phyloP scores from a whole-genome alignment of 1,284 basidiomycete genomes.

The Irpex rosettiformis region DNA sequence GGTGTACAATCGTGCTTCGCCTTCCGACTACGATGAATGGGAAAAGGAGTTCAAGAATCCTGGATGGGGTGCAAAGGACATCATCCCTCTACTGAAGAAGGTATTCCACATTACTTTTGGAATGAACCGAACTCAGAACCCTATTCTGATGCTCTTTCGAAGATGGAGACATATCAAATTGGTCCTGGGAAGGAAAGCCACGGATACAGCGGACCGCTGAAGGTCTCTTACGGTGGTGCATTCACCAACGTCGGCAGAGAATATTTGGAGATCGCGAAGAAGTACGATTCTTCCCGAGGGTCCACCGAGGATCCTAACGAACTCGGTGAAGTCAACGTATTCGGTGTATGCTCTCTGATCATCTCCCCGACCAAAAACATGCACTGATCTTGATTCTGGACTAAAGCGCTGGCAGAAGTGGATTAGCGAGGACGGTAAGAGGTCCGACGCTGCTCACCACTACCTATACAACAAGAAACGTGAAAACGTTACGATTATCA shows the following conservation, averaged over 20 bases:
- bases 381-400: not conserved
- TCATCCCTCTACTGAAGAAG: constrained; percentile 35
- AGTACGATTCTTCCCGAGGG: constrained; percentile 15
- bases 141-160: not conserved
- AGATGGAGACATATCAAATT: constrained; percentile 10
- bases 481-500: constrained; percentile 9
- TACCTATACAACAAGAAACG: constrained; percentile 24
- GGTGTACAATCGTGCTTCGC: constrained; percentile 45
- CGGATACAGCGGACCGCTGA: constrained; percentile 18
- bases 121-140: no score
- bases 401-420: constrained; percentile 4
- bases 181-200: constrained; percentile 12
- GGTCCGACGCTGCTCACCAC: constrained; percentile 52
- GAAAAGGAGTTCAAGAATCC: constrained; percentile 38
- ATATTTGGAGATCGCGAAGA: constrained; percentile 15
- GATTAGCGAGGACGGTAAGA: constrained; percentile 34
- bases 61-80: constrained; percentile 46
- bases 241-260: constrained; percentile 15
- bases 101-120: not conserved
- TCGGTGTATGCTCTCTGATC: constrained; percentile 10
- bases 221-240: constrained; percentile 16
- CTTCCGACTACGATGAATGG: constrained; percentile 55
- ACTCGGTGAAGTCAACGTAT: constrained; percentile 16
- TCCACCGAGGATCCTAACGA: constrained; percentile 15
- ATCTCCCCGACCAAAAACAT: not conserved